Evolutionary conservation across 208 protist species (phyloP).

Genomic region (Borovskyia barvae): DNA sequence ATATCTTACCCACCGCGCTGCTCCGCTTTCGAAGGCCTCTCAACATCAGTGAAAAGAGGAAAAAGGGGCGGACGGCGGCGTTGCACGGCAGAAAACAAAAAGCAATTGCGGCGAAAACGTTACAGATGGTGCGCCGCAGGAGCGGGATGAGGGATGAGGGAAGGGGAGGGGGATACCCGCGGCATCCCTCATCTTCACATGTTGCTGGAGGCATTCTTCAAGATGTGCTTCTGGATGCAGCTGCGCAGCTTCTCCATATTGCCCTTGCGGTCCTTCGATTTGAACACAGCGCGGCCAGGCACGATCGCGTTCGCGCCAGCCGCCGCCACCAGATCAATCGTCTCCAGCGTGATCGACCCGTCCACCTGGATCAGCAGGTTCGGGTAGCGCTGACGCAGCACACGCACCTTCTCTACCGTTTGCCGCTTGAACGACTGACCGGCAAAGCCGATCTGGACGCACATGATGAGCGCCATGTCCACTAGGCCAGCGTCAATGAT

Average conservation of each 20-base stretch:
- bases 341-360: slow-evolving; percentile 94
- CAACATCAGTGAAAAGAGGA: too few relatives aligned
- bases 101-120: too few relatives aligned
- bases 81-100: too few relatives aligned
- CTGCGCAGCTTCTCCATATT: slow-evolving; percentile 39
- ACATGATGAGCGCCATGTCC: slow-evolving; percentile 98
- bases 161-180: too few relatives aligned
- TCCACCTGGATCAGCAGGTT: slow-evolving; percentile 97
- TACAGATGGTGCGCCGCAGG: too few relatives aligned
- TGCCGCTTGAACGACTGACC: slow-evolving; percentile 98
- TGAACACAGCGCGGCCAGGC: slow-evolving; percentile 95
- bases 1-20: too few relatives aligned
- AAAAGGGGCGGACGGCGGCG: too few relatives aligned
- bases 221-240: slow-evolving; percentile 27
- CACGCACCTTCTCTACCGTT: slow-evolving; percentile 94
- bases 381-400: slow-evolving; percentile 79
- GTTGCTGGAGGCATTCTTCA: slow-evolving; percentile 12
- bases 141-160: too few relatives aligned
- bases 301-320: slow-evolving; percentile 98
- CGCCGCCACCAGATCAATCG: slow-evolving; percentile 87
- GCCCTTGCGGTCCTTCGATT: slow-evolving; percentile 40
- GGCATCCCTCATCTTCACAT: slow-evolving; percentile 3
- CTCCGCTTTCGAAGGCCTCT: too few relatives aligned
- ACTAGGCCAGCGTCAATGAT: slow-evolving; percentile 80
- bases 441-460: slow-evolving; percentile 98